phyloP scores from a whole-genome alignment of 2,329 filamentous ascomycete genomes.

The Aspergillus sp. region DNA sequence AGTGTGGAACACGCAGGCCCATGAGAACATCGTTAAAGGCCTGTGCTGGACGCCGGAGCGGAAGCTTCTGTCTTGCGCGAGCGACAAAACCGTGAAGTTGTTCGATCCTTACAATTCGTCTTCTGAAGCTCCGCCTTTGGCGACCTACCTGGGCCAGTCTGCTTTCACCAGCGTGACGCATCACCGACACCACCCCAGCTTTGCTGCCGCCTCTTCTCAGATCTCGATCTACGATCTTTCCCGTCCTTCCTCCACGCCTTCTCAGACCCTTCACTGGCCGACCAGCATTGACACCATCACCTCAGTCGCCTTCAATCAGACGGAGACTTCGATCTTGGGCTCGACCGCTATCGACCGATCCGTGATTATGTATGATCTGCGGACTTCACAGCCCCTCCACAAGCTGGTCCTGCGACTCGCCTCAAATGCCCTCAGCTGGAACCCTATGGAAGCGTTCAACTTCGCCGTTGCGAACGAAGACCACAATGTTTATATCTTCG shows the following conservation, averaged over 20 bases:
- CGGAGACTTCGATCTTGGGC: constrained; percentile 85
- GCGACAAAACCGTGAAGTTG: constrained; percentile 82
- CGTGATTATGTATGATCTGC: constrained; percentile 86
- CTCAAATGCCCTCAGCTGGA: constrained; percentile 83
- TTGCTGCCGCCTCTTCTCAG: constrained; percentile 71
- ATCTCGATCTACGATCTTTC: constrained; percentile 89
- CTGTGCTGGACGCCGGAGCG: constrained; percentile 84
- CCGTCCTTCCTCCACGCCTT: constrained; percentile 70
- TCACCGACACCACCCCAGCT: constrained; percentile 73
- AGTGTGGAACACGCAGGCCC: constrained; percentile 74
- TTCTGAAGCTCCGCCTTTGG: constrained; percentile 66
- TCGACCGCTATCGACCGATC: constrained; percentile 82
- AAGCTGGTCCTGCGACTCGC: constrained; percentile 80
- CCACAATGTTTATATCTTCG: constrained; percentile 89
- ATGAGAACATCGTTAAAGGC: constrained; percentile 91
- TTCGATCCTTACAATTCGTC: constrained; percentile 82
- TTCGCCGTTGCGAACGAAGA: constrained; percentile 92
- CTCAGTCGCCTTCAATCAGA: constrained; percentile 84
- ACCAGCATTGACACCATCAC: constrained; percentile 88
- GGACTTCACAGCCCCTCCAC: constrained; percentile 77
- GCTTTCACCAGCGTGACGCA: constrained; percentile 83
- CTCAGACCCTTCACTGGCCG: constrained; percentile 82
- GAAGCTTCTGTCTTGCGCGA: constrained; percentile 81
- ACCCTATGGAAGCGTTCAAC: constrained; percentile 96
- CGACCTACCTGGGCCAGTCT: constrained; percentile 78